Percentiles rank a stretch among this genome's conserved stretches.
Conservation (phyloP, 306 rosid genomes). For the Argentina anserina region DNA sequence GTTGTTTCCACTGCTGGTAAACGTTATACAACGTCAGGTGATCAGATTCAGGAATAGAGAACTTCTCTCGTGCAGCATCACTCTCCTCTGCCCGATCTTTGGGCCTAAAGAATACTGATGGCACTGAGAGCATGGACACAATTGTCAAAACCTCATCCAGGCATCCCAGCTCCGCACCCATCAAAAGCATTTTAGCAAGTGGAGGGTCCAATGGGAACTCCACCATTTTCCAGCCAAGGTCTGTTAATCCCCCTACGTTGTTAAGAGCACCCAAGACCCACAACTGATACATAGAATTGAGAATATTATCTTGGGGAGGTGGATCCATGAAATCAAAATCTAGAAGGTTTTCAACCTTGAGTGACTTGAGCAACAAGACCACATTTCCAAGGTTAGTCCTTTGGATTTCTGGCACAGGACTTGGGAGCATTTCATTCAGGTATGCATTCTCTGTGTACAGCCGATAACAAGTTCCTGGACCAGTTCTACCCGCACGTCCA, state of each 20-base stretch:
- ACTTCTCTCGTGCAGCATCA: slow-evolving; percentile 92
- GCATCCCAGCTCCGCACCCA: slow-evolving; percentile 78
- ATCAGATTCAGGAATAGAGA: slow-evolving; percentile 90
- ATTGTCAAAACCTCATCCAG: slow-evolving; percentile 85
- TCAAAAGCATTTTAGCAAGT: slow-evolving; percentile 94
- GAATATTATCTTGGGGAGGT: slow-evolving; percentile 96
- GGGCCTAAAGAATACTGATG: slow-evolving; percentile 94
- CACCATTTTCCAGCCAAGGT: slow-evolving; percentile 98
- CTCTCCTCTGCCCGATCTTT: slow-evolving; percentile 96
- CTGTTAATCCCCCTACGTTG: slow-evolving; percentile 87
- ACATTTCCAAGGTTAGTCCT: slow-evolving; percentile 97
- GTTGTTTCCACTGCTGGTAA: slow-evolving; percentile 97
- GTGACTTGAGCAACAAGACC: slow-evolving; percentile 87
- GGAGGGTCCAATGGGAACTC: slow-evolving; percentile 98
- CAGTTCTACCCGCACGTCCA: slow-evolving; percentile 99
- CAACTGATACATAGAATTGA: slow-evolving; percentile 96
- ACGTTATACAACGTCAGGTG: slow-evolving; percentile 88
- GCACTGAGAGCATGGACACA: slow-evolving; percentile 97
- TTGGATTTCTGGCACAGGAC: slow-evolving; percentile 97
- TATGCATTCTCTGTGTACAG: slow-evolving; percentile 87
- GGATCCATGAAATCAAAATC: slow-evolving; percentile 99
- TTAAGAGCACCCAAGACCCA: slow-evolving; percentile 98
- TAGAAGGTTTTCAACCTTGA: slow-evolving; percentile 84
- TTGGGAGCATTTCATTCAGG: slow-evolving; percentile 76
- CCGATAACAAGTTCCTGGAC: slow-evolving; percentile 96